Base-by-base conservation (phyloP, 345 rosid genomes). In the Gossypium bickii region DNA sequence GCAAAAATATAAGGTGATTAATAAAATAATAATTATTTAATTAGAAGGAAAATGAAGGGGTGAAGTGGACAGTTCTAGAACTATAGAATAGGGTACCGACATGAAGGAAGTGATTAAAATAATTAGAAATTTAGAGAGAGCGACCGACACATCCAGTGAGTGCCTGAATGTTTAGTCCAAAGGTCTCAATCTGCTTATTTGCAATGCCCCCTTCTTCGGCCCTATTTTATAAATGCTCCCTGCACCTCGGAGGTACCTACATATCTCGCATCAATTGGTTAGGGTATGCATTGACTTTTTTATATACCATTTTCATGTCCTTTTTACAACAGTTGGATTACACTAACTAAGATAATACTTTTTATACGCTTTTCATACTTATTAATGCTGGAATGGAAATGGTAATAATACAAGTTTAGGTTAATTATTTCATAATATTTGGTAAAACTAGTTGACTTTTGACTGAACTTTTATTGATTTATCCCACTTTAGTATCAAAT, bases 221-320 rank as follows among this genome's bases (percentile, higher is more conserved):
- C 51, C 16, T n/a, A 64, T 43, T 64, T 64, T 64, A 41, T 64
- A 64, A 43, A 64, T 64, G 69, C 69, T 12, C 63, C 11, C 63
- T 58, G 15, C 63, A 22, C 63, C 63, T 4, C 34, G 0, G 15
- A 58, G 17, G 8, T 12, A 25, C 7, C 49, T 8, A 34, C 41
- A 5, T 5, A 34, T 34, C 7, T 34, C 41, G 63, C 29, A 3
- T 58, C 63, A 11, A 58, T 13, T 45, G 2, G 12, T 45, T 9
- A 11, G 49, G 12, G 49, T 3, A 24, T 24, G 15, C 63, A 58
- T 22, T 24, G 63, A 58, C 63, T 58, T 57, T 12, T 22, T 20
- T 20, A 3, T 52, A 58, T 22, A 58, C 13, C 7, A 58, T 58
- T 1, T 57, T 10, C 4, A 22, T 22, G 38, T 58, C 63, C 34